Conservation (phyloP, 805 yeast species). For the Hanseniaspora meyeri region DNA sequence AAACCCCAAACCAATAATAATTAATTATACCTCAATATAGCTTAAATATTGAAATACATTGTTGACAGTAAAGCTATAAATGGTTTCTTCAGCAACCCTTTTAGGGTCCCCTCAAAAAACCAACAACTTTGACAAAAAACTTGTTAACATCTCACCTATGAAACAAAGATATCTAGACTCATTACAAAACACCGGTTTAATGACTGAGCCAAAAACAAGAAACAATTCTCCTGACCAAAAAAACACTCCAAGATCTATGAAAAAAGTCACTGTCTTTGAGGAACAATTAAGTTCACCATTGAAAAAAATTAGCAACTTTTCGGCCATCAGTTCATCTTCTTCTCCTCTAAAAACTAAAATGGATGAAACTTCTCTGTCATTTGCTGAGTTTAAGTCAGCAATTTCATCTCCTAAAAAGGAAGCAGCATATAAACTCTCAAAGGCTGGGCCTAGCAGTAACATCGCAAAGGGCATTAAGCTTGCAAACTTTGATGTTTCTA, state of each 20-base stretch:
- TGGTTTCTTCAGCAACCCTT: conserved; percentile 3
- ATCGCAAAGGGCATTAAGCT: not conserved
- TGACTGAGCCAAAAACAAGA: conserved; percentile 18
- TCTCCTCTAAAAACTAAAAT: not conserved
- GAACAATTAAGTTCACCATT: not conserved
- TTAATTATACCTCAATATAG: not conserved
- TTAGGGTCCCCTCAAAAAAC: conserved; percentile 14
- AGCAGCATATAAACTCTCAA: not conserved
- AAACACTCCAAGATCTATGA: conserved; percentile 8
- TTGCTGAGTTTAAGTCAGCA: not conserved
- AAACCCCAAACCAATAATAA: not conserved
- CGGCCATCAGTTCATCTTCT: conserved; percentile 3
- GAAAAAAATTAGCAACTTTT: conserved; percentile 1
- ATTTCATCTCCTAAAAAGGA: conserved; percentile 9
- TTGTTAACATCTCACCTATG: conserved; percentile 16
- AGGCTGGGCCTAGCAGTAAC: not conserved
- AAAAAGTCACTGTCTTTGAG: not conserved
- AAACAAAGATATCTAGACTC: conserved; percentile 24
- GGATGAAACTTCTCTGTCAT: not conserved
- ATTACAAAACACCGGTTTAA: conserved; percentile 15
- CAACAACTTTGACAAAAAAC: conserved; percentile 8
- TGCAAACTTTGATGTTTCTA: conserved; percentile 4
- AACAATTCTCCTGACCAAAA: conserved; percentile 22
- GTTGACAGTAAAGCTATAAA: not conserved
- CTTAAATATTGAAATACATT: not conserved